Base-by-base conservation (phyloP, 805 yeast species). In the Torulaspora quercuum region DNA sequence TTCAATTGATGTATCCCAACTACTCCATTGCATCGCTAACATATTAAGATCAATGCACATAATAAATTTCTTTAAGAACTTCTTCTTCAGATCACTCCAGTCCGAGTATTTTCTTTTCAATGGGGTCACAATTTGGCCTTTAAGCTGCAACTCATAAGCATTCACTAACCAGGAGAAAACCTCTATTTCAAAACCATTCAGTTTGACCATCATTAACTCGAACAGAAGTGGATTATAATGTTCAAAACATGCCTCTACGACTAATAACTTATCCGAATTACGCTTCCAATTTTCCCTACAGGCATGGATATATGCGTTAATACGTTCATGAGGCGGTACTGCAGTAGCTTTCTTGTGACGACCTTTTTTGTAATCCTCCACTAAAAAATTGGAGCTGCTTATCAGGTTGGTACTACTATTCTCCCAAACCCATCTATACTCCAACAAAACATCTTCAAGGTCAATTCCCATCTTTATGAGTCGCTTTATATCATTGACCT, bases 311-410 rank as follows among this genome's bases (percentile, higher is more conserved):
- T 44, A 48, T 6, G 37, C 31, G 26, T 39, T 40, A 6, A 53
- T 41, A 6, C 41, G 39, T 9, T 43, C 47, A 15, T 43, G 37
- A 3, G 49, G 43, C 7, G 46, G 35, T 8, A 35, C 9, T 2
- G 23, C 39, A 6, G 14, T 11, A 8, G 18, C 18, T 31, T 33
- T 46, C 14, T 30, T 67, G 57, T 79, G 82, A 55, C 76, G 70
- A 53, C 73, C 73, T 62, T 80, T 85, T 43, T 78, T 80, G 8
- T 74, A 68, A 57, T 78, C 84, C 42, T 65, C 59, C 7, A 59
- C 62, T 3, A 48, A 41, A 30, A 53, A 48, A 29, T 52, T 53
- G 7, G 47, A 26, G 29, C 58, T 53, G 21, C 48, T 49, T 6
- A 55, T 55, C 11, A 55, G 22, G 15, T 33, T 41, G 7, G 28